phyloP scores from a whole-genome alignment of 768 basidiomycete species.

The Amanita rubescens region DNA sequence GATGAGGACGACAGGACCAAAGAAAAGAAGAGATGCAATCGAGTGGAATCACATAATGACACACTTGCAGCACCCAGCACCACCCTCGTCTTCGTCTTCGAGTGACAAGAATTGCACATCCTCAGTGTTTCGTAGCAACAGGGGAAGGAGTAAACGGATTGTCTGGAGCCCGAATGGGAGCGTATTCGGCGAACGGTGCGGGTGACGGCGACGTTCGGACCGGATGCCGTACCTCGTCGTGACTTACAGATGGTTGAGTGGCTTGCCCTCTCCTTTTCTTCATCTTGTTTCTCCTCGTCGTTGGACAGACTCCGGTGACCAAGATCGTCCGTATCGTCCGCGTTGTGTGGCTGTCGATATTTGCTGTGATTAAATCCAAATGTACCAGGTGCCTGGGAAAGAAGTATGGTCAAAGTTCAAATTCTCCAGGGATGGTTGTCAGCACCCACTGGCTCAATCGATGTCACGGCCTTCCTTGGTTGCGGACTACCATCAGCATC shows the following conservation, averaged over 20 bases:
- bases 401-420: background rate
- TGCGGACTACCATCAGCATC: slow-evolving; percentile 62
- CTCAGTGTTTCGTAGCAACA: background rate
- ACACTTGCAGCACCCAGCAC: slow-evolving; percentile 73
- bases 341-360: slow-evolving; percentile 44
- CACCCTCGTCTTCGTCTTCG: slow-evolving; percentile 37
- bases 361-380: slow-evolving; percentile 75
- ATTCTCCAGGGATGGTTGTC: slow-evolving; percentile 10
- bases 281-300: slow-evolving; percentile 14
- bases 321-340: slow-evolving; percentile 56
- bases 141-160: background rate
- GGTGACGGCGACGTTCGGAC: slow-evolving; percentile 42
- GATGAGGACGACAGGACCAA: background rate
- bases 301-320: slow-evolving; percentile 31
- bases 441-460: slow-evolving; percentile 50
- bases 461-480: slow-evolving; percentile 32
- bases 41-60: slow-evolving; percentile 61
- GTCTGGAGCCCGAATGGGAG: slow-evolving; percentile 21
- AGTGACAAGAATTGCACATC: background rate
- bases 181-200: slow-evolving; percentile 59
- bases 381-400: slow-evolving; percentile 65
- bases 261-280: slow-evolving; percentile 18
- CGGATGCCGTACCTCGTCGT: slow-evolving; percentile 24
- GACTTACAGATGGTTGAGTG: slow-evolving; percentile 9
- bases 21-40: background rate